Percentiles rank a stretch among this genome's conserved stretches.
Evolutionary conservation across 768 basidiomycete species (phyloP).

Genomic region (Daedalea quercina): DNA sequence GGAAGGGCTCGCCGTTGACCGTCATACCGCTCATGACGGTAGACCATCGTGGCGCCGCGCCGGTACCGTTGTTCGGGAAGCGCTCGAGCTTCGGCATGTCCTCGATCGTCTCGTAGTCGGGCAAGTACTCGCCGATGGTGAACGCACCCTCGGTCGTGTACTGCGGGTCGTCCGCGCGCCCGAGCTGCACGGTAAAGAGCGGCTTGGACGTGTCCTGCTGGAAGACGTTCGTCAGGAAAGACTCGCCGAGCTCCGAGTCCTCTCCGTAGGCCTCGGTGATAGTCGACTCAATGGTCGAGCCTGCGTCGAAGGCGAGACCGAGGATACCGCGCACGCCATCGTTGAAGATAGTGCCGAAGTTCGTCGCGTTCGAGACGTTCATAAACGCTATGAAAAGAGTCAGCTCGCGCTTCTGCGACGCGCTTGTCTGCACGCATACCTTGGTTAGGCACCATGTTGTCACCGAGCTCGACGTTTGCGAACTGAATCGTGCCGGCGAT

Average conservation of each 20-base stretch:
- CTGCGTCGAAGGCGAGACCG: conserved; percentile 72
- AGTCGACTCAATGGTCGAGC: conserved; percentile 55
- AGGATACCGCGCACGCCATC: conserved; percentile 66
- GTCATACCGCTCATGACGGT: conserved; percentile 30
- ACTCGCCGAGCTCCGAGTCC: conserved; percentile 11
- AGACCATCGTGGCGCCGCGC: conserved; percentile 42
- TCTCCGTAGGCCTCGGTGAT: conserved; percentile 8
- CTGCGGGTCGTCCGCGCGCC: conserved; percentile 15
- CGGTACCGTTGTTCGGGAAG: conserved; percentile 16
- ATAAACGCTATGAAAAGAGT: conserved; percentile 41
- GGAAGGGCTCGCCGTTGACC: conserved; percentile 44
- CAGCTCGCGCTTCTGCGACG: neutral
- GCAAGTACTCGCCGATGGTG: conserved; percentile 21
- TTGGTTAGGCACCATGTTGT: conserved; percentile 45
- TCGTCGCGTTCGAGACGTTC: conserved; percentile 23
- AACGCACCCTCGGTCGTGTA: conserved; percentile 20
- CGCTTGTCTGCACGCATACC: conserved; percentile 30
- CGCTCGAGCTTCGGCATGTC: conserved; percentile 32
- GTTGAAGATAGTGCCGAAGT: conserved; percentile 57
- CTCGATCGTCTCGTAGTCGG: conserved; percentile 12
- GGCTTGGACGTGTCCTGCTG: conserved; percentile 15
- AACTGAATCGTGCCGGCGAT: conserved; percentile 31
- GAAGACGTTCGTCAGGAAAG: conserved; percentile 20
- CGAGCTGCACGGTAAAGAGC: conserved; percentile 21
- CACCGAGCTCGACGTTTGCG: conserved; percentile 29